These are phyloP conservation scores for Ceratorhiza oryzae-sativae DNA, from an alignment of 1,284 basidiomycete species.

Conservation along the genomic window DNA sequence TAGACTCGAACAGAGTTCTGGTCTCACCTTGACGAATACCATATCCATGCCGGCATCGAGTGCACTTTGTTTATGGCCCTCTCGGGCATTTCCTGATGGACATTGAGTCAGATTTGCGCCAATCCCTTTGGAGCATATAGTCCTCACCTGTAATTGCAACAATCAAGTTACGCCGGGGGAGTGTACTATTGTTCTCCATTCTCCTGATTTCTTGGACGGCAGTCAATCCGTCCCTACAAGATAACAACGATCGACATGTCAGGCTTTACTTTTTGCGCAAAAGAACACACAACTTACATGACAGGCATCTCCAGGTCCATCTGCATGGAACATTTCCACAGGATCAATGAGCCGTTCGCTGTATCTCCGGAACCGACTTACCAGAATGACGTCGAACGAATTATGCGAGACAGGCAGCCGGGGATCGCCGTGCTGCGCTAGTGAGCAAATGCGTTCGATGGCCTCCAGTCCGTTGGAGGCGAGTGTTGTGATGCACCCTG, in stretches of 20 bases:
- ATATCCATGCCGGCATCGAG: slow-evolving; percentile 47
- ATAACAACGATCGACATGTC: not conserved
- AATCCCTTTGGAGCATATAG: slow-evolving; percentile 25
- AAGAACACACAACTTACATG: slow-evolving; percentile 43
- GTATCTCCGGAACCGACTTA: slow-evolving; percentile 30
- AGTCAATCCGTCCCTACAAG: slow-evolving; percentile 46
- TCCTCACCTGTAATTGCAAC: slow-evolving; percentile 47
- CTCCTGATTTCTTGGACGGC: slow-evolving; percentile 48
- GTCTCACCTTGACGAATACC: slow-evolving; percentile 44
- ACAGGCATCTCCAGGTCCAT: slow-evolving; percentile 50
- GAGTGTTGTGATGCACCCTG: slow-evolving; percentile 45
- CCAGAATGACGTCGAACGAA: slow-evolving; percentile 47
- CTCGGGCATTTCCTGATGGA: slow-evolving; percentile 22
- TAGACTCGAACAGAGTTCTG: not conserved
- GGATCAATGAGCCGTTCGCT: not conserved
- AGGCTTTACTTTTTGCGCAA: not conserved
- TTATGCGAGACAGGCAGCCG: slow-evolving; percentile 32
- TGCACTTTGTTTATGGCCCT: slow-evolving; percentile 46
- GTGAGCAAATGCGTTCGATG: slow-evolving; percentile 44
- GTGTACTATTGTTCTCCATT: slow-evolving; percentile 44
- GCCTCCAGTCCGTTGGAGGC: slow-evolving; percentile 48
- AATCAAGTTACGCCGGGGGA: slow-evolving; percentile 45
- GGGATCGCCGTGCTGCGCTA: slow-evolving; percentile 39
- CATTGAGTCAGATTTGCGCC: not conserved
- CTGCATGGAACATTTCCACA: slow-evolving; percentile 37